These are phyloP conservation scores for Raphidocelis subcapitata DNA, from an alignment of 139 green algal genomes.

Conservation along the genomic window DNA sequence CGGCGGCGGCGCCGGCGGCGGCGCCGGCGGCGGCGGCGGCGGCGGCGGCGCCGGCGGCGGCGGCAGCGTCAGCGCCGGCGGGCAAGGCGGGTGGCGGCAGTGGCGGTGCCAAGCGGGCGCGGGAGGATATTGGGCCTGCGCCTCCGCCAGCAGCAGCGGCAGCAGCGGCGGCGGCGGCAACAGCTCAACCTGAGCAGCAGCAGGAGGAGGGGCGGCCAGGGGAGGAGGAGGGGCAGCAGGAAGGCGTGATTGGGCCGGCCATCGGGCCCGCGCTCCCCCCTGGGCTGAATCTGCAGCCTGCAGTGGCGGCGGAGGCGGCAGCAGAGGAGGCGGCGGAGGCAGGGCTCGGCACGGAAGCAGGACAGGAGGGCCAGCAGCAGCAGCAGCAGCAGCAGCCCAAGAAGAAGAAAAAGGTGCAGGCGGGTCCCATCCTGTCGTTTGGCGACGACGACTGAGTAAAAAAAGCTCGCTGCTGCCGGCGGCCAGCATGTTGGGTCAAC, in stretches of 20 bases:
- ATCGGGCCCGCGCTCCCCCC: slow-evolving; percentile 23
- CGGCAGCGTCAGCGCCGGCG: slow-evolving; percentile 19
- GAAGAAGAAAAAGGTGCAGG: not conserved
- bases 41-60: slow-evolving; percentile 16
- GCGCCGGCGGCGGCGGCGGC: not conserved
- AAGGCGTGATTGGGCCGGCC: not conserved
- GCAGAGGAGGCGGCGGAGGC: not conserved
- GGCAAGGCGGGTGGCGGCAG: slow-evolving; percentile 2
- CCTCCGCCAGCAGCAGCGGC: not conserved
- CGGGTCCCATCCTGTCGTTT: too few relatives aligned
- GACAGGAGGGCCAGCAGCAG: not conserved
- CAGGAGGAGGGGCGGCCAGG: not conserved
- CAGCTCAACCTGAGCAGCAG: too few relatives aligned
- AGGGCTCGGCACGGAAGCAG: slow-evolving; percentile 7
- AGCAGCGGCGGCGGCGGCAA: not conserved
- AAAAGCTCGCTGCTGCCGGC: too few relatives aligned
- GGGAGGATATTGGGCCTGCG: not conserved
- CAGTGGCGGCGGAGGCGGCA: slow-evolving; percentile 5
- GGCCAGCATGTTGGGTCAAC: too few relatives aligned
- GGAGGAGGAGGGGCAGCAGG: not conserved
- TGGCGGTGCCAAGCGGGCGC: not conserved
- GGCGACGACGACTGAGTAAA: too few relatives aligned
- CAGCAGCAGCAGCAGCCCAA: not conserved
- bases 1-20: slow-evolving; percentile 8
- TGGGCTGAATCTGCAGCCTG: slow-evolving; percentile 4